Base-by-base conservation (phyloP, 208 protist species). In the Wallacemonas rigidus region DNA sequence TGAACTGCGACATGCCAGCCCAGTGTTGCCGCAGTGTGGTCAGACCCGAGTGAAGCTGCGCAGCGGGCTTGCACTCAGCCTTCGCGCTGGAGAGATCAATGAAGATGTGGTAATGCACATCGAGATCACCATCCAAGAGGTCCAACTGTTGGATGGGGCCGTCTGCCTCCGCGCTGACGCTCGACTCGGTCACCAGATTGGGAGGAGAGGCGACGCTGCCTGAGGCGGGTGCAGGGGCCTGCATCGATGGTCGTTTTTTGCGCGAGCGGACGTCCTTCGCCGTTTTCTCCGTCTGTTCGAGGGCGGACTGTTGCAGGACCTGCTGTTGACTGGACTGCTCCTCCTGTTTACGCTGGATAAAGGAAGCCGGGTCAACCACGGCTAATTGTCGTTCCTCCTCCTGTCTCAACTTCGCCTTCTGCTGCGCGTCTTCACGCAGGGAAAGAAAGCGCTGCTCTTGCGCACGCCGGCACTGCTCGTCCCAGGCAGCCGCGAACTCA, bases 381-480 rank as follows among this genome's bases (percentile, higher is more conserved):
- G 90, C 86, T 11, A 61, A 48, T 48, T 78, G 48, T 11, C 61
- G 73, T 48, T 71, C 76, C 54, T 47, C 53, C 61, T 84, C 78
- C 6, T 56, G 55, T 26, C 40, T 39, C 7, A 47, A 56, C 6
- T 4, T 2, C 40, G 57, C 70, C 9, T 40, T 60, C 7, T 11
- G 44, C 9, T 51, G 17, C 7, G 84, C 80, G 4, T 62, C 76
- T 9, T 55, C 39, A 6, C 83, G 79, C 43, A 77, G 17, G 6
- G 62, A 17, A 12, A 62, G 68, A 62, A 89, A 94, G 15, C 69
- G 67, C 35, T 71, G 36, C 74, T 84, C 87, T 67, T 92, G 87
- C 8, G 71, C 77, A 2, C 63, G 64, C n/a, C 80, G 87, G 61
- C 87, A 88, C 55, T 74, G 50, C 60, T 87, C 83, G 38, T 95